A percentile compares a stretch with the other conserved stretches of the same genome.
Conservation (phyloP, 78 protist species). For the Speleostelium caveatum region DNA sequence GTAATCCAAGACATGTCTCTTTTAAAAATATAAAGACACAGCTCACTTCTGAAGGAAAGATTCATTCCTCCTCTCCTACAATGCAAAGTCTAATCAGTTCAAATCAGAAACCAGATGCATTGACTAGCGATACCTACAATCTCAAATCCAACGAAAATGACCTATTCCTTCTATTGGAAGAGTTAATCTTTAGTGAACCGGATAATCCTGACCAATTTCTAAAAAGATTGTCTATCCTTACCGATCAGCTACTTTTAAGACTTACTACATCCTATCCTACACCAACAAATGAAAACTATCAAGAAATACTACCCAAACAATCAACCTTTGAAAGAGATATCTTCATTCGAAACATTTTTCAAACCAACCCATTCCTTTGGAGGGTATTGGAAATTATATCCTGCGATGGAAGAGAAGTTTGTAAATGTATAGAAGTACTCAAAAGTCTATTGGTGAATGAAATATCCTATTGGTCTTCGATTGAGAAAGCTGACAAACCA, state of each 20-base stretch:
- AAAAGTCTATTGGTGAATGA: constrained; percentile 60
- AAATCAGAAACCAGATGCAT: background rate
- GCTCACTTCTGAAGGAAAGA: too few species aligned
- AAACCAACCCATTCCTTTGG: constrained; percentile 59
- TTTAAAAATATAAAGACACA: constrained; percentile 29
- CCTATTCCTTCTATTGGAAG: background rate
- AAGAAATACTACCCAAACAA: constrained; percentile 66
- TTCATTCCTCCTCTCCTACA: too few species aligned
- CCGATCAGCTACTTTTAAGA: constrained; percentile 14
- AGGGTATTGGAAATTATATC: constrained; percentile 56
- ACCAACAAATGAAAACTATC: constrained; percentile 60
- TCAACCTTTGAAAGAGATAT: constrained; percentile 60
- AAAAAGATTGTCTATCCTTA: constrained; percentile 6
- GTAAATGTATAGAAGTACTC: constrained; percentile 24
- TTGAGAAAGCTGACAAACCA: background rate
- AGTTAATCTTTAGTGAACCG: too few species aligned
- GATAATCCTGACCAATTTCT: too few species aligned
- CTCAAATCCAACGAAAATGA: background rate
- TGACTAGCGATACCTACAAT: background rate
- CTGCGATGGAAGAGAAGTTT: constrained; percentile 43
- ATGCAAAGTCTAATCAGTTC: background rate
- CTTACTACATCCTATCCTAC: background rate
- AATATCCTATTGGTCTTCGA: constrained; percentile 34
- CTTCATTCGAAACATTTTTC: constrained; percentile 51
- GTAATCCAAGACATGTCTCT: constrained; percentile 49